These are phyloP conservation scores for Megacollybia marginata DNA, from an alignment of 768 basidiomycete genomes.

Conservation along the genomic window DNA sequence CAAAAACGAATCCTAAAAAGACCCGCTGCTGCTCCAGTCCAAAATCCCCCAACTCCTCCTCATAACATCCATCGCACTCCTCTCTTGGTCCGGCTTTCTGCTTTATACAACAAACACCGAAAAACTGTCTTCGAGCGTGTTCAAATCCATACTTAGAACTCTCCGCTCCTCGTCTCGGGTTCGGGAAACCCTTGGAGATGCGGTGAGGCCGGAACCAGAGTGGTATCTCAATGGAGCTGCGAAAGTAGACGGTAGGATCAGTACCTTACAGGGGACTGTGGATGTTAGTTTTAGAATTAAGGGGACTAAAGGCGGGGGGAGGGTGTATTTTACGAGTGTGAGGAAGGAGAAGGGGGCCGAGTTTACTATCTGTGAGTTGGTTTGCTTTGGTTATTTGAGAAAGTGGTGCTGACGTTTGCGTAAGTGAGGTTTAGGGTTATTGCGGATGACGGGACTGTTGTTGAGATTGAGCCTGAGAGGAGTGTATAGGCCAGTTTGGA, in stretches of 20 bases:
- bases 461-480: constrained; percentile 14
- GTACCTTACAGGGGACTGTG: constrained; percentile 44
- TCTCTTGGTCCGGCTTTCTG: constrained; percentile 43
- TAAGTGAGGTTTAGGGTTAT: constrained; percentile 35
- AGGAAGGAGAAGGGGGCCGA: constrained; percentile 40
- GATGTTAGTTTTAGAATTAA: constrained; percentile 49
- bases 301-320: constrained; percentile 46
- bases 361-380: constrained; percentile 40
- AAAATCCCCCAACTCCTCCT: constrained; percentile 30
- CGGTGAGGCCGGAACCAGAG: constrained; percentile 28
- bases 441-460: constrained; percentile 28
- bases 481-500: too few species aligned
- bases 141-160: constrained; percentile 35
- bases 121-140: constrained; percentile 44
- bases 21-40: background rate
- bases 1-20: background rate
- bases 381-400: background rate
- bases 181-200: constrained; percentile 36
- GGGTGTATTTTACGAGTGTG: constrained; percentile 54
- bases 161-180: constrained; percentile 30
- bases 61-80: constrained; percentile 31
- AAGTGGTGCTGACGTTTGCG: background rate
- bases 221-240: constrained; percentile 50
- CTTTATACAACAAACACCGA: constrained; percentile 47
- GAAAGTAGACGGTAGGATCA: constrained; percentile 46